Conservation (phyloP, 2,329 filamentous ascomycete species). For the Talaromyces sp. region DNA sequence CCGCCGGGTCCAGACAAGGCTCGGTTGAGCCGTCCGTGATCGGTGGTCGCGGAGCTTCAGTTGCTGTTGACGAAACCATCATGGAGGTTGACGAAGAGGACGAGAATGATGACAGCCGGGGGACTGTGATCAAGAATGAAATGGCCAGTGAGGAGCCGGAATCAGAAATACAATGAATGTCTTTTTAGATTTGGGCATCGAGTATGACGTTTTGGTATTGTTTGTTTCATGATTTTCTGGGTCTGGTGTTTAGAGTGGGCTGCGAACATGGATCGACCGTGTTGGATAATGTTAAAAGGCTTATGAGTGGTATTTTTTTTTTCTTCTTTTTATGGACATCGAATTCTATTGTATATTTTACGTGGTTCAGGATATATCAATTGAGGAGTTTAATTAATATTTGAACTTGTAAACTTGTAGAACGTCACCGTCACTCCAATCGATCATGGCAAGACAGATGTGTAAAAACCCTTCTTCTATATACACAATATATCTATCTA, state of each 20-base stretch:
- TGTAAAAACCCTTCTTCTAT: not conserved
- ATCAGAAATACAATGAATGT: not conserved
- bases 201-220: not conserved
- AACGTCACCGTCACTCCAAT: not conserved
- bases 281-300: not conserved
- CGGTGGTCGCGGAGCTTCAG: slow-evolving; percentile 1
- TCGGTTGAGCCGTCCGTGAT: slow-evolving; percentile 3
- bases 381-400: not conserved
- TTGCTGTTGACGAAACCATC: slow-evolving; percentile 10
- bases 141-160: slow-evolving; percentile 9
- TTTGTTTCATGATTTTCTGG: not conserved
- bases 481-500: not conserved
- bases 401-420: no score
- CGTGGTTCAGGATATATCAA: not conserved
- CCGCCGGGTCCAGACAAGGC: slow-evolving; percentile 8
- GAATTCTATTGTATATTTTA: not conserved
- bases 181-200: not conserved
- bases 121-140: slow-evolving; percentile 12
- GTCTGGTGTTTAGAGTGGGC: not conserved
- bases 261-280: not conserved
- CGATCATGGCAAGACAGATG: not conserved
- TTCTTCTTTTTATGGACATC: not conserved
- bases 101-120: slow-evolving; percentile 10
- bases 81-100: slow-evolving; percentile 12
- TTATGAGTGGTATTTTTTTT: not conserved